These are phyloP conservation scores for Pezicula radicicola DNA, from an alignment of 2,329 filamentous ascomycete species.

Conservation along the genomic window DNA sequence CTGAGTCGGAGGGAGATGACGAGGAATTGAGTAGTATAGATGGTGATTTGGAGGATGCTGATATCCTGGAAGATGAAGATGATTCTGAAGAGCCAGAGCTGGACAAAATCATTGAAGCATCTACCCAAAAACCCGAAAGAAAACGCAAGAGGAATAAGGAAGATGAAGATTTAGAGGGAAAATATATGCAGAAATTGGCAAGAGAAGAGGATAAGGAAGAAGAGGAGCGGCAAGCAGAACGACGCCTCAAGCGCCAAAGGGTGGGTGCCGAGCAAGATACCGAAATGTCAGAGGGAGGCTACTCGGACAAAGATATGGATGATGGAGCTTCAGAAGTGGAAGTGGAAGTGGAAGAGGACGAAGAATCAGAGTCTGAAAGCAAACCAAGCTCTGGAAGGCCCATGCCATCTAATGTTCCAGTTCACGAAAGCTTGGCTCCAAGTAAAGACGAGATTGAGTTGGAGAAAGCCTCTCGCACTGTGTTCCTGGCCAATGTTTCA, in stretches of 20 bases:
- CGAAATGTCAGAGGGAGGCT: slow-evolving; percentile 29
- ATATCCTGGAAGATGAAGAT: slow-evolving; percentile 16
- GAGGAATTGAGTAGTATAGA: slow-evolving; percentile 32
- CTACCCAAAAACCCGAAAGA: slow-evolving; percentile 35
- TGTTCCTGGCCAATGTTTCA: slow-evolving; percentile 92
- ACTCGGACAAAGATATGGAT: slow-evolving; percentile 23
- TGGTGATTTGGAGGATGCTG: slow-evolving; percentile 31
- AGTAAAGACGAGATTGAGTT: slow-evolving; percentile 60
- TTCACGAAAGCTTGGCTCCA: slow-evolving; percentile 54
- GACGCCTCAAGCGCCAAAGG: slow-evolving; percentile 50
- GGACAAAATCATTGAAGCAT: slow-evolving; percentile 41
- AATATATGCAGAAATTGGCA: slow-evolving; percentile 65
- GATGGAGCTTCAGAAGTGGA: slow-evolving; percentile 22
- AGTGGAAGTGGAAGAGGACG: slow-evolving; percentile 18
- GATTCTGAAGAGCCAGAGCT: slow-evolving; percentile 31
- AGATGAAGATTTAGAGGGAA: slow-evolving; percentile 66
- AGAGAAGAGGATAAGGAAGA: slow-evolving; percentile 57
- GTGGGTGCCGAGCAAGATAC: slow-evolving; percentile 34
- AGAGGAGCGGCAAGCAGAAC: slow-evolving; percentile 36
- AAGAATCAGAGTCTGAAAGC: slow-evolving; percentile 24
- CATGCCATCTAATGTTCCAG: slow-evolving; percentile 35
- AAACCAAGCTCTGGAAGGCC: slow-evolving; percentile 34
- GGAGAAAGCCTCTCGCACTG: slow-evolving; percentile 83
- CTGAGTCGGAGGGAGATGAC: slow-evolving; percentile 30
- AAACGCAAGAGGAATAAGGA: slow-evolving; percentile 65